Evolutionary conservation across 2,329 filamentous ascomycete species (phyloP), one percentile per base, ranked within the genome.

Genomic region (Zymoseptoria passerinii): DNA sequence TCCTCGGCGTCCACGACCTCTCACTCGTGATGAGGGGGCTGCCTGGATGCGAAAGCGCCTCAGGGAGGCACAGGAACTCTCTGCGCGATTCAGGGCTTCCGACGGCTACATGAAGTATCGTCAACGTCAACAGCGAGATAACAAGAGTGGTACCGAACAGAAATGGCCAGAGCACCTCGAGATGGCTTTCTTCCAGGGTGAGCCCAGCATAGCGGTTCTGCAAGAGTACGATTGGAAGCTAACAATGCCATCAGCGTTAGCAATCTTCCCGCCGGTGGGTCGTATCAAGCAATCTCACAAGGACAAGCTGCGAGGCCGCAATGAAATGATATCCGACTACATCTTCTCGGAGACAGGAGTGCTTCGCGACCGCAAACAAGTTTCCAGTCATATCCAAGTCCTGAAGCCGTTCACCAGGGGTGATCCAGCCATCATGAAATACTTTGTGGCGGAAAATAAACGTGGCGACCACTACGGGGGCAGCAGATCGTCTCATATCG

Each of bases 301-400:
- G 57, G 79, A 78, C 51, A 80, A 81, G 67, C 78, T 76, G 18
- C 78, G 79, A 62, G 83, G 83, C 27, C 79, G 83, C 48, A 86
- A 86, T 66, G 83, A 85, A 69, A 72, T 85, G 51, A 83, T 86
- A 60, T 77, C 82, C 20, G 77, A 83, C 64, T 81, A 78, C 55
- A 85, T 86, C 59, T 72, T 75, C 63, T 77, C 77, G 57, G 73
- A 77, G 58, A 85, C 82, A 6, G 81, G 82, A 20, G 78, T 78
- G 57, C 67, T 65, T 27, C 75, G 83, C 55, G 72, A 70, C 16
- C 75, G 83, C 54, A 86, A 86, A 68, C 81, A 85, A 66, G 80
- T 86, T 4, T 85, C 83, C 0, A 86, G 83, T 65, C 83, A 86
- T 67, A 78, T 85, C 27, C 83, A 86, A 69, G 82, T 85, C 2